Base-by-base conservation (phyloP, 345 rosid species). In the Eucalyptus camaldulensis region DNA sequence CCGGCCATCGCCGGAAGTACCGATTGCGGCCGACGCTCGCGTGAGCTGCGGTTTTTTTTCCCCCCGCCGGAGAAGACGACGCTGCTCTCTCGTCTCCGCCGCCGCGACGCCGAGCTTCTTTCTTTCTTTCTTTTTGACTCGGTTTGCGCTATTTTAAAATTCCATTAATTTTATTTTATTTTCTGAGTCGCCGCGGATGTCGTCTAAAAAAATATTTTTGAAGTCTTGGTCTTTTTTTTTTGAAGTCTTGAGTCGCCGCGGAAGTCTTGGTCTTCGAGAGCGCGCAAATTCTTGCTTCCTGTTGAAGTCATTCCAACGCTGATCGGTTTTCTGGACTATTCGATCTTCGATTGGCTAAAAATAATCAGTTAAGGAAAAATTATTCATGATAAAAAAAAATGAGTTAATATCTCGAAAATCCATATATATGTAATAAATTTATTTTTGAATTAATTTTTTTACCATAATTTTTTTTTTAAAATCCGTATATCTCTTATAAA, bases 401-500 rank as follows among this genome's bases (percentile, higher is more conserved):
- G 0, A 3, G 2, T 53, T 53, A 53, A 8, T 53, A 53, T 21
- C 5, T 8, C 25, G 1, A 53, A 53, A 21, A 53, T 53, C 5
- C 10, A 3, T 19, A 53, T 6, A 2, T 53, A 53, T 19, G 0
- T 51, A 19, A 19, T 19, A 19, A 19, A 19, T 53, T 19, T 7
- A 53, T 53, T 19, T 6, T 7, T 0, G 0, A 53, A 53, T 8
- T 53, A 1, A 8, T 3, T 53, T 19, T 51, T 53, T 53, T 53
- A 19, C 0, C 2, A 53, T 15, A n/a, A n/a, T n/a, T n/a, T n/a
- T n/a, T n/a, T n/a, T n/a, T n/a, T n/a, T n/a, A n/a, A n/a, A 51
- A 16, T 51, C 0, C 0, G 1, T 50, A 50, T 5, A 14, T 1
- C 1, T 49, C 3, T 50, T 0, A 14, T 50, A 50, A 1, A 19